phyloP scores from a whole-genome alignment of 2,329 filamentous ascomycete genomes.

The Leptosphaerulina australis region DNA sequence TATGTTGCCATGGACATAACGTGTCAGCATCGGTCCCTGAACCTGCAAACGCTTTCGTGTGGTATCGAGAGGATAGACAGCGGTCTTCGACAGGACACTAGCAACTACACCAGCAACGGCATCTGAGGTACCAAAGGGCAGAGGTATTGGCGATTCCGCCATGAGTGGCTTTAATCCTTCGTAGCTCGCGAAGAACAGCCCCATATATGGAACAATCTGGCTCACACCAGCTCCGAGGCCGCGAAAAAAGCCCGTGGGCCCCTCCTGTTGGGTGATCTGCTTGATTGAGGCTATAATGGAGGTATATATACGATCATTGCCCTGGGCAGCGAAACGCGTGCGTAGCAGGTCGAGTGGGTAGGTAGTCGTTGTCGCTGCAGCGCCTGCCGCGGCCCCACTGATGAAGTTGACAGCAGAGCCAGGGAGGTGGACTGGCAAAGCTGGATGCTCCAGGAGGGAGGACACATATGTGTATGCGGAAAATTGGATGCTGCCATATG shows the following conservation, averaged over 20 bases:
- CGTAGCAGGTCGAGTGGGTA: conserved; percentile 93
- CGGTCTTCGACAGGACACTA: conserved; percentile 82
- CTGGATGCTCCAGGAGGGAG: conserved; percentile 63
- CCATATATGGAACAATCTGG: conserved; percentile 97
- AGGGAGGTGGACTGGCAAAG: conserved; percentile 61
- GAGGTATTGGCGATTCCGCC: conserved; percentile 58
- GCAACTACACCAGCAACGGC: conserved; percentile 81
- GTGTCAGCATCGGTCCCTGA: conserved; percentile 80
- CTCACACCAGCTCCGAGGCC: conserved; percentile 80
- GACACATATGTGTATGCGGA: conserved; percentile 80
- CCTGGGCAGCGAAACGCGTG: conserved; percentile 96
- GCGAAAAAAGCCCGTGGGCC: conserved; percentile 80
- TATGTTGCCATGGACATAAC: conserved; percentile 86
- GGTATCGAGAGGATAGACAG: conserved; percentile 90
- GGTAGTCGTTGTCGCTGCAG: conserved; percentile 78
- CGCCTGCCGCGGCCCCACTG: conserved; percentile 81
- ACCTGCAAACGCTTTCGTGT: conserved; percentile 94
- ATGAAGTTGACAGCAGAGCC: conserved; percentile 78
- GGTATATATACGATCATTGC: conserved; percentile 76
- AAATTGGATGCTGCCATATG: conserved; percentile 90
- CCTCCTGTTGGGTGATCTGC: conserved; percentile 78
- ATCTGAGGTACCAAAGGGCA: conserved; percentile 77
- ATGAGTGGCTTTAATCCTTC: conserved; percentile 67
- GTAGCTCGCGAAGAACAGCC: conserved; percentile 90
- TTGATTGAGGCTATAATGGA: conserved; percentile 71